phyloP scores from a whole-genome alignment of 495 filamentous ascomycete genomes.

The Bathelium albidoporum region DNA sequence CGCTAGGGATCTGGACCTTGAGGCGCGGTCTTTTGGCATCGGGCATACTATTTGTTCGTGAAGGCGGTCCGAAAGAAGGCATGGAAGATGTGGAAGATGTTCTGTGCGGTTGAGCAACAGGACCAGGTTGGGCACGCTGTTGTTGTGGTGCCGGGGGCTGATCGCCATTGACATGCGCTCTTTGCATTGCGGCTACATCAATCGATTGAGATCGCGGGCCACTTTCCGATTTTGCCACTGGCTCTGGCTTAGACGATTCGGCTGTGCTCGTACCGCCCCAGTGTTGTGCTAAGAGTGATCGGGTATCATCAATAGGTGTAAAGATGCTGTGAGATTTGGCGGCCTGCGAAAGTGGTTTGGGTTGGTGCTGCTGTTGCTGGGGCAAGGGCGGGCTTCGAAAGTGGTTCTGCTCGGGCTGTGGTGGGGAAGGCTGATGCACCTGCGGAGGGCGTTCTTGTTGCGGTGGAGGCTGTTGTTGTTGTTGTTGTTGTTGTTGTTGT shows the following conservation, averaged over 20 bases:
- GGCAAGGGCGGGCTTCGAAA: slow-evolving; percentile 10
- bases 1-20: slow-evolving; percentile 89
- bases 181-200: slow-evolving; percentile 46
- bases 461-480: slow-evolving; percentile 36
- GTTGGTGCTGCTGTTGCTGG: slow-evolving; percentile 41
- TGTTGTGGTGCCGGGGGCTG: slow-evolving; percentile 15
- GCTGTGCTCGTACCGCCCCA: slow-evolving; percentile 50
- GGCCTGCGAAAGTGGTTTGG: slow-evolving; percentile 52
- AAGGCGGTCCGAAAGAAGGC: slow-evolving; percentile 43
- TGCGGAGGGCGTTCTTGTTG: slow-evolving; percentile 44
- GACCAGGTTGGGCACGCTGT: slow-evolving; percentile 7
- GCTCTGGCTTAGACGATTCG: slow-evolving; percentile 36
- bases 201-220: slow-evolving; percentile 51
- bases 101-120: slow-evolving; percentile 12
- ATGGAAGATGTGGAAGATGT: slow-evolving; percentile 25
- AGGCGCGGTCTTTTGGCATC: slow-evolving; percentile 64
- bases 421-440: slow-evolving; percentile 35
- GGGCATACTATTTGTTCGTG: slow-evolving; percentile 59
- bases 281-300: slow-evolving; percentile 79
- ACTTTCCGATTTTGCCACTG: slow-evolving; percentile 32
- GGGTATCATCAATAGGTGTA: slow-evolving; percentile 88
- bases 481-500: slow-evolving; percentile 31
- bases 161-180: slow-evolving; percentile 22
- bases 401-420: slow-evolving; percentile 28
- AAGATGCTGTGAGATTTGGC: slow-evolving; percentile 88